phyloP scores from a whole-genome alignment of 179 eudicot genomes.

The Carnegiea gigantea region DNA sequence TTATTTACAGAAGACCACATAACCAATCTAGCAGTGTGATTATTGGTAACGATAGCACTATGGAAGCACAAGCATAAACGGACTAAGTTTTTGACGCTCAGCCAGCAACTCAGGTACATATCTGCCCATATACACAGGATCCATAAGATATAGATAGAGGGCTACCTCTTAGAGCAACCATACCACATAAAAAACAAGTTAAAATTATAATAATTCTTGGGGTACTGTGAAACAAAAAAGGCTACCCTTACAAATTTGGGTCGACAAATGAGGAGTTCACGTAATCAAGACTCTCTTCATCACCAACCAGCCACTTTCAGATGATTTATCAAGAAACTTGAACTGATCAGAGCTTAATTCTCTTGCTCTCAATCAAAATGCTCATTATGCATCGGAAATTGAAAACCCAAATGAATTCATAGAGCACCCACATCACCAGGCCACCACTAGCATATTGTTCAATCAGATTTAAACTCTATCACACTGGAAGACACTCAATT shows the following conservation, averaged over 20 bases:
- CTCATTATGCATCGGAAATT: not conserved
- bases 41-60: constrained; percentile 26
- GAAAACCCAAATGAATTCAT: not conserved
- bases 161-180: not conserved
- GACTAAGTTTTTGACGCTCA: constrained; percentile 80
- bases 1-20: no score
- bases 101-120: constrained; percentile 76
- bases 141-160: no score
- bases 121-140: no score
- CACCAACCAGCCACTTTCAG: not conserved
- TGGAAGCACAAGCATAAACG: constrained; percentile 82
- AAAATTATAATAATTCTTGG: not conserved
- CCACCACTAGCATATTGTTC: no score
- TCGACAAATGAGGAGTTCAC: not conserved
- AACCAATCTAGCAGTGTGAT: no score
- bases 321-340: not conserved
- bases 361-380: not conserved
- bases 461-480: no score
- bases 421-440: not conserved
- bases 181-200: not conserved
- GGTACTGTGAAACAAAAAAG: no score
- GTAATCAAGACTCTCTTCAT: not conserved
- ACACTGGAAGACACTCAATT: no score
- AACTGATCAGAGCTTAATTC: not conserved
- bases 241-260: no score